Base-by-base conservation (phyloP, 495 filamentous ascomycete species). In the Xylaria cubensis region DNA sequence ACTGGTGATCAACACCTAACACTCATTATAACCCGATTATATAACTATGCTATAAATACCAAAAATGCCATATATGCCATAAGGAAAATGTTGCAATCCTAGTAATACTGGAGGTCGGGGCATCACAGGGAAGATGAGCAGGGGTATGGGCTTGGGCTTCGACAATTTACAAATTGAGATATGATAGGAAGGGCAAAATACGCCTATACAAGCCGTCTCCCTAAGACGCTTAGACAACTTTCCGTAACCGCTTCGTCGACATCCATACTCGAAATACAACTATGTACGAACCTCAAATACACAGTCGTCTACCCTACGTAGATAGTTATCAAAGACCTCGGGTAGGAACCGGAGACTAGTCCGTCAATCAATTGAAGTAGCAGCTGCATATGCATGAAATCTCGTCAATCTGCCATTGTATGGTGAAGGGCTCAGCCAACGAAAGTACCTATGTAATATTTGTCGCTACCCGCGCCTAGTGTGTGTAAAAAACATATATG, bases 101-200 rank as follows among this genome's bases (percentile, higher is more conserved):
- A 67, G 34, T 48, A 24, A 56, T 19, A 21, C 50, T 51, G 36
- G 34, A 56, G 41, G 13, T n/a, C 51, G 41, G 64, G 48, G 19
- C 48, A 29, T 26, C 46, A 10, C 59, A 63, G 34, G 32, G 59
- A 15, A 21, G 59, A 42, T 42, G 34, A 42, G 36, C 59, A 58
- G 46, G 53, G 46, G 15, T 58, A 67, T 68, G 51, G 48, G 64
- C 32, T 68, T 4, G 24, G n/a, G 59, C 34, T 63, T 63, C n/a
- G 10, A 9, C 36, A 63, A 17, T 24, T 24, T 63, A 2, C 36
- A 63, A 41, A 41, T 26, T n/a, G 12, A 42, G 39, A 24, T 3
- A 21, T 24, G 59, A 42, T 9, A 63, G 42, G 26, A 26, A 63
- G 19, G 24, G 24, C 24, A 56, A 41, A 26, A 42, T 44, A 26